phyloP scores from a whole-genome alignment of 1,284 basidiomycete species.

The Ceratobasidium sp. region DNA sequence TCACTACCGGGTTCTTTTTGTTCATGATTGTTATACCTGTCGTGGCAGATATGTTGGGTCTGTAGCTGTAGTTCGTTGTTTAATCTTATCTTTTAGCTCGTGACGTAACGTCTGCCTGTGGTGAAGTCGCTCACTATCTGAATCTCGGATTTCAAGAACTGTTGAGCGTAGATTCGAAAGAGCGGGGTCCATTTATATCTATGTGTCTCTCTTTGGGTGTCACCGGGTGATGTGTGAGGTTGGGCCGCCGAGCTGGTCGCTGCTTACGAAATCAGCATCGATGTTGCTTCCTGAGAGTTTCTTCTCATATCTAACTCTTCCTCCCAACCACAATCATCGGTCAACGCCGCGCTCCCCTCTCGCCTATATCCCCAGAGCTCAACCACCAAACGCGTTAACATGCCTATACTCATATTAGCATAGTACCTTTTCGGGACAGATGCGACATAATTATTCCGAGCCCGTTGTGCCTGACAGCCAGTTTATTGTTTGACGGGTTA shows the following conservation, averaged over 20 bases:
- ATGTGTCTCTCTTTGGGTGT: too few species aligned
- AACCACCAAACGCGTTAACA: not conserved
- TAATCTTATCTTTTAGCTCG: not conserved
- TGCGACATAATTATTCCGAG: not conserved
- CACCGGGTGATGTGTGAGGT: too few species aligned
- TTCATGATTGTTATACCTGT: conserved; percentile 41
- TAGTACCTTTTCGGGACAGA: not conserved
- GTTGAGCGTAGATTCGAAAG: not conserved
- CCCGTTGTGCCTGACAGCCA: not conserved
- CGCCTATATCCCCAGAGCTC: not conserved
- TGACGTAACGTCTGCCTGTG: not conserved
- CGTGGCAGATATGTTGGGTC: conserved; percentile 18
- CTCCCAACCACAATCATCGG: not conserved
- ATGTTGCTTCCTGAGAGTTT: conserved; percentile 13
- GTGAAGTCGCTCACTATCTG: not conserved
- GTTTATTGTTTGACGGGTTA: not conserved
- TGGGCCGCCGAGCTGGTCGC: not conserved
- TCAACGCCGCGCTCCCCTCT: not conserved
- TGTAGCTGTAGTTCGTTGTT: not conserved
- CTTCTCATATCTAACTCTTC: conserved; percentile 2
- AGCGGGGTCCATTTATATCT: too few species aligned
- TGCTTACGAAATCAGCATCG: conserved; percentile 13
- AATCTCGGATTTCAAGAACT: not conserved
- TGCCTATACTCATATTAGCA: not conserved
- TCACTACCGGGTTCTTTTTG: conserved; percentile 40